Conservation (phyloP, 768 basidiomycete species). For the Mycena chlorophos region DNA sequence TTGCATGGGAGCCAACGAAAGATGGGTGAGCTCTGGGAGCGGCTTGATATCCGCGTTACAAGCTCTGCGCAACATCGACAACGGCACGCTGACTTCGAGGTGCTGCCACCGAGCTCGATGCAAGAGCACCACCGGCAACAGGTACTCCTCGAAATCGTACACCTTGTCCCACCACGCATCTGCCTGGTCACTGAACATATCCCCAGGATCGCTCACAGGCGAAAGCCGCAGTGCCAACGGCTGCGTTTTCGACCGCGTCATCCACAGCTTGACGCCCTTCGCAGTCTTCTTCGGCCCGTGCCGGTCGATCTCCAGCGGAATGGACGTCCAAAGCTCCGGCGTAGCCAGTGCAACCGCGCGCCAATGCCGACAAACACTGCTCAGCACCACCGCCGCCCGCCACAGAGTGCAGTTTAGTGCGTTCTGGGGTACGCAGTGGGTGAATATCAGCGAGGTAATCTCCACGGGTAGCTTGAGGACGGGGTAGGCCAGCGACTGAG, state of each 20-base stretch:
- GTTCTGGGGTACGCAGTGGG: constrained; percentile 5
- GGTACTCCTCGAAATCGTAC: background rate
- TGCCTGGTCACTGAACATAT: background rate
- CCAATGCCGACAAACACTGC: constrained; percentile 9
- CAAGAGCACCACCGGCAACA: background rate
- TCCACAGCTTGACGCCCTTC: background rate
- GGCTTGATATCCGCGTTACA: background rate
- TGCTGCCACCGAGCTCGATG: background rate
- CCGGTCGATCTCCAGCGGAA: constrained; percentile 7
- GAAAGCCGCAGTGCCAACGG: constrained; percentile 6
- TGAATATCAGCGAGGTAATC: constrained; percentile 8
- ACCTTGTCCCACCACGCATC: background rate
- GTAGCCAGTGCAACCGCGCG: constrained; percentile 5
- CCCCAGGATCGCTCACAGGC: background rate
- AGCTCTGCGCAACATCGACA: background rate
- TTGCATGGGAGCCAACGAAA: background rate
- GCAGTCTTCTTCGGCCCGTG: background rate
- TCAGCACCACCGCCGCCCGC: background rate
- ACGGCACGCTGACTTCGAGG: background rate
- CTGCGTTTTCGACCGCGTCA: constrained; percentile 4
- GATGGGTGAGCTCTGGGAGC: constrained; percentile 1
- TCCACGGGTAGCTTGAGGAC: constrained; percentile 10
- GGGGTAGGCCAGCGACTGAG: constrained; percentile 6
- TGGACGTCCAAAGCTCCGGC: constrained; percentile 6
- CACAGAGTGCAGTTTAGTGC: background rate